Percentiles rank a stretch among this genome's conserved stretches.
phyloP scores from a whole-genome alignment of 306 rosid genomes.

The Ceratonia siliqua region DNA sequence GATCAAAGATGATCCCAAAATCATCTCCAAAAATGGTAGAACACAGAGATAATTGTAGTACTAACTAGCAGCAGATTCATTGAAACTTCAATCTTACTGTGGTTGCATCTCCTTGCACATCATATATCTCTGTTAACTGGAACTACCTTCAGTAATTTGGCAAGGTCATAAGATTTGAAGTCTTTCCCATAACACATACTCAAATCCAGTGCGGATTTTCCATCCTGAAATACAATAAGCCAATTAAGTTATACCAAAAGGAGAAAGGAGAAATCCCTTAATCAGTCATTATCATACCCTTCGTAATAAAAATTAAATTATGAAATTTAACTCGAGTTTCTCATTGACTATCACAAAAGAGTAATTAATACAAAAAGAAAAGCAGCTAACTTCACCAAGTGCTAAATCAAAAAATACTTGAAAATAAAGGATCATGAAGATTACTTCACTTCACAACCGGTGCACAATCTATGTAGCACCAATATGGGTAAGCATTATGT shows the following conservation, averaged over 20 bases:
- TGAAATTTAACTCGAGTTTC: slow-evolving; percentile 1
- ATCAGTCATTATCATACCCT: background rate
- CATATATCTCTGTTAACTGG: slow-evolving; percentile 48
- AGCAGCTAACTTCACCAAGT: background rate
- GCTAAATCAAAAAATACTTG: too few relatives aligned
- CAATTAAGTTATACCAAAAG: slow-evolving; percentile 23
- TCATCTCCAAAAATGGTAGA: slow-evolving; percentile 30
- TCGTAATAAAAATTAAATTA: background rate
- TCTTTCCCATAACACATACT: slow-evolving; percentile 85
- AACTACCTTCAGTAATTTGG: slow-evolving; percentile 66
- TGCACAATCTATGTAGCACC: too few relatives aligned
- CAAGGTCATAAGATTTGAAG: slow-evolving; percentile 85
- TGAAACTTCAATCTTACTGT: slow-evolving; percentile 21
- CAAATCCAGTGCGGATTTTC: slow-evolving; percentile 77
- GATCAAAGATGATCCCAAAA: slow-evolving; percentile 7
- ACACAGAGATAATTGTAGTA: slow-evolving; percentile 6
- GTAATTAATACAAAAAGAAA: background rate
- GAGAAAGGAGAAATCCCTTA: background rate
- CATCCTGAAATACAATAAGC: slow-evolving; percentile 65
- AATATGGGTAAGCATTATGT: too few relatives aligned
- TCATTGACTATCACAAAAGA: background rate
- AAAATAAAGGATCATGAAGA: too few relatives aligned
- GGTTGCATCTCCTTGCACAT: slow-evolving; percentile 8
- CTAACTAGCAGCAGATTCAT: slow-evolving; percentile 10
- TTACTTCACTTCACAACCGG: too few relatives aligned